Conservation (phyloP, 192 early-diverging fungal species). For the Chytriomyces sp. region DNA sequence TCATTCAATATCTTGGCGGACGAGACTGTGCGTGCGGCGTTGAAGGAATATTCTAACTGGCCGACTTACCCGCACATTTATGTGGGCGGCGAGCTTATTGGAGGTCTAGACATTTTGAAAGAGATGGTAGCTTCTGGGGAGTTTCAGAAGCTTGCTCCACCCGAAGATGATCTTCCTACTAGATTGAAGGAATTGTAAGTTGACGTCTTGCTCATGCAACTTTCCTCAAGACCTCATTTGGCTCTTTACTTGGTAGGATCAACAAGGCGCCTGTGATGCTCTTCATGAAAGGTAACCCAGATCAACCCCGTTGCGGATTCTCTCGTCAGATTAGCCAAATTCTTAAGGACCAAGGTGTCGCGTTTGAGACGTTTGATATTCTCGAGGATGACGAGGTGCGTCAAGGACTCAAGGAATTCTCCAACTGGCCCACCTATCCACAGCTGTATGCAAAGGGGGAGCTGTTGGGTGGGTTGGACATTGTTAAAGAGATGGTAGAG, state of each 20-base stretch:
- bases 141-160: constrained; percentile 50
- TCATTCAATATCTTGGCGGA: constrained; percentile 92
- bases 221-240: neutral
- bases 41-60: constrained; percentile 92
- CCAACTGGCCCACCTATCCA: constrained; percentile 61
- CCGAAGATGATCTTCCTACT: constrained; percentile 46
- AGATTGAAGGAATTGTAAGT: constrained; percentile 45
- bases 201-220: neutral
- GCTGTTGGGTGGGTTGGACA: constrained; percentile 91
- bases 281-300: constrained; percentile 94
- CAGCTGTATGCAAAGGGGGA: constrained; percentile 88
- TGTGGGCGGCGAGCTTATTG: constrained; percentile 56
- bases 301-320: constrained; percentile 88
- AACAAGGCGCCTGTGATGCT: constrained; percentile 55
- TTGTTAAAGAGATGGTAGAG: constrained; percentile 86
- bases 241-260: constrained; percentile 30
- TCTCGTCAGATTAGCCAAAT: constrained; percentile 55
- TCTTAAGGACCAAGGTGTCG: constrained; percentile 44
- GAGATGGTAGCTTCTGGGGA: constrained; percentile 59
- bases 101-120: constrained; percentile 63
- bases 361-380: constrained; percentile 55
- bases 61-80: constrained; percentile 91
- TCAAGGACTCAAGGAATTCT: constrained; percentile 56
- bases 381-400: constrained; percentile 60
- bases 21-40: constrained; percentile 77